Evolutionary conservation across 129 eudicot genomes (phyloP).

Genomic region (Deinandra increscens): DNA sequence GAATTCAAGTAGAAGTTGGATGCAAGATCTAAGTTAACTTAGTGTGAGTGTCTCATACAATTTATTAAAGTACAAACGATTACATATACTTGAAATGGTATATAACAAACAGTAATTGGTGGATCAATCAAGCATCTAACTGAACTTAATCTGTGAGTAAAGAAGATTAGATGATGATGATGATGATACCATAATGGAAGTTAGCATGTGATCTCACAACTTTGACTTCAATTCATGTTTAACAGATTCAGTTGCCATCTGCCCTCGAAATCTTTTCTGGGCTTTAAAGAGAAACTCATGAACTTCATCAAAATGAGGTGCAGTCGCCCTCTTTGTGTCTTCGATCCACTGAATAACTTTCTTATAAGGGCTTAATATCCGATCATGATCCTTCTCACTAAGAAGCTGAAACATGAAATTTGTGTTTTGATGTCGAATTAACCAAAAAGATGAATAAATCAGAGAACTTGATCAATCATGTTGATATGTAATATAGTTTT

Average conservation of each 20-base stretch:
- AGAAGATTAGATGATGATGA: constrained; percentile 2
- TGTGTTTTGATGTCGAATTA: not conserved
- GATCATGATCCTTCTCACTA: constrained; percentile 47
- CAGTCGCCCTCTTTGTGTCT: constrained; percentile 55
- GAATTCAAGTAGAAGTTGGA: no score
- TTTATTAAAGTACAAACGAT: not conserved
- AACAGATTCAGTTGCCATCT: constrained; percentile 20
- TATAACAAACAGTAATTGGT: not conserved
- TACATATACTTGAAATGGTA: not conserved
- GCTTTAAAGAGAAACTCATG: constrained; percentile 42
- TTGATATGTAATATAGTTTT: no score
- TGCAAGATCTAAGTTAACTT: no score
- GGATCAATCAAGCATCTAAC: not conserved
- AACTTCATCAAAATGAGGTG: constrained; percentile 79
- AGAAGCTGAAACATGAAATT: constrained; percentile 31
- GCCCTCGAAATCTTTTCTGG: constrained; percentile 43
- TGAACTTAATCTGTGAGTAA: not conserved
- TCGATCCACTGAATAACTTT: constrained; percentile 77
- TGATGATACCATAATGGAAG: not conserved
- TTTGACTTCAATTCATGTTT: constrained; percentile 32
- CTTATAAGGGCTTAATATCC: constrained; percentile 69
- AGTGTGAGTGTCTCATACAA: no score
- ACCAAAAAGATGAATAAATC: not conserved
- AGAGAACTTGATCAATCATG: not conserved
- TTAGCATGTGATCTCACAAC: constrained; percentile 26